phyloP scores from a whole-genome alignment of 208 protist genomes.

The Trypanosoma platydactyli region DNA sequence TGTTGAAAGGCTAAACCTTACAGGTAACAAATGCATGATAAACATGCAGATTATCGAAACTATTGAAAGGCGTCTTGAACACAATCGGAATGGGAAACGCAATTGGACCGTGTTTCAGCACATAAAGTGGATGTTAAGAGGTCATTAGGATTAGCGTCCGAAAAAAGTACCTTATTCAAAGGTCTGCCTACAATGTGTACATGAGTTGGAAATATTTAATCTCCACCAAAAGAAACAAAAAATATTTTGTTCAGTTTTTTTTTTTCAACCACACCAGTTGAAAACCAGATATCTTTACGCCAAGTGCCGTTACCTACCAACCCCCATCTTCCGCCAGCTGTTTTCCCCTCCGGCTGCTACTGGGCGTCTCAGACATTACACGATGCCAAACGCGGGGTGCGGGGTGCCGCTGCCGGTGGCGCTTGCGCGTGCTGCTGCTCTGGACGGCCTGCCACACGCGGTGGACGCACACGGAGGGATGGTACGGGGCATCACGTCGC shows the following conservation, averaged over 20 bases:
- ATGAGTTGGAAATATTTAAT: neutral
- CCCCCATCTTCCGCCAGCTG: neutral
- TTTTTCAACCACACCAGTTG: too few species aligned
- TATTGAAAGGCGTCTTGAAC: conserved; percentile 35
- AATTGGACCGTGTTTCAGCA: conserved; percentile 16
- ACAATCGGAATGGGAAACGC: conserved; percentile 31
- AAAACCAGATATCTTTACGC: too few species aligned
- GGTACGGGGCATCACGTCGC: neutral
- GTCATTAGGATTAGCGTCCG: neutral
- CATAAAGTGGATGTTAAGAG: conserved; percentile 18
- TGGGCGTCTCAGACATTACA: neutral
- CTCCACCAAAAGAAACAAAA: too few species aligned
- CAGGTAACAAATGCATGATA: conserved; percentile 33
- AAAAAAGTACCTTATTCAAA: neutral
- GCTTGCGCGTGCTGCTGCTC: neutral
- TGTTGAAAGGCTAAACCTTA: conserved; percentile 35
- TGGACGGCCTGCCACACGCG: neutral
- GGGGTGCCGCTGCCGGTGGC: conserved; percentile 7
- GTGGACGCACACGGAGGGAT: neutral
- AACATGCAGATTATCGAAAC: conserved; percentile 22
- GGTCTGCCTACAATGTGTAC: neutral
- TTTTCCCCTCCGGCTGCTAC: neutral
- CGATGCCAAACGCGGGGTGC: neutral
- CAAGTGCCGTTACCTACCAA: too few species aligned
- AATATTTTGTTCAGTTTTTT: too few species aligned